A percentile compares a stretch with the other conserved stretches of the same genome.
Evolutionary conservation across 2,329 filamentous ascomycete genomes (phyloP).

Genomic region (Aspergillus ibericus): DNA sequence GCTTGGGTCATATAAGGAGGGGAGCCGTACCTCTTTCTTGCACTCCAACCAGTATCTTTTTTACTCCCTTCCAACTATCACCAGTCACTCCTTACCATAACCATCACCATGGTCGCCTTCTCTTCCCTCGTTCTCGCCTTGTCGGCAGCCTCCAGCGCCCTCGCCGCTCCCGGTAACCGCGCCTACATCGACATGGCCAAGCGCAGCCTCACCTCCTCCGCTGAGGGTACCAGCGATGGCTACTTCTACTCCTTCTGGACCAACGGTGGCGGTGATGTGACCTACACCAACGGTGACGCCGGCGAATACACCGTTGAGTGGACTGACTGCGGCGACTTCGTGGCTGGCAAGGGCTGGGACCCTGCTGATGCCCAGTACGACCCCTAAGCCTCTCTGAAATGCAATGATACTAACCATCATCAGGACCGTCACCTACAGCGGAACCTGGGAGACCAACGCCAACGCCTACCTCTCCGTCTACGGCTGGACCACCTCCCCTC

Average conservation of each 20-base stretch:
- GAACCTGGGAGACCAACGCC: constrained; percentile 29
- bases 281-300: constrained; percentile 48
- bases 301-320: constrained; percentile 51
- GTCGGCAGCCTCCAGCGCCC: constrained; percentile 8
- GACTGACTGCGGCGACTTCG: constrained; percentile 54
- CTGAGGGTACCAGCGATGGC: constrained; percentile 40
- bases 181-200: constrained; percentile 8
- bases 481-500: constrained; percentile 42
- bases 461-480: constrained; percentile 41
- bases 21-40: neutral
- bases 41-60: neutral
- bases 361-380: constrained; percentile 52
- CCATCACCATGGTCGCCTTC: constrained; percentile 13
- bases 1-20: neutral
- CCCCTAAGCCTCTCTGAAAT: rapidly evolving
- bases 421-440: constrained; percentile 31
- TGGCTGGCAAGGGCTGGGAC: constrained; percentile 61
- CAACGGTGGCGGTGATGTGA: constrained; percentile 46
- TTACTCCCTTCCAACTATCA: neutral
- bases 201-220: constrained; percentile 9
- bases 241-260: constrained; percentile 55
- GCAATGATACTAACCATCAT: neutral
- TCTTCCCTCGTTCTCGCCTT: constrained; percentile 12
- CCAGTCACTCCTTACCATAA: neutral
- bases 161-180: constrained; percentile 3